Conservation (phyloP, 371 early-diverging fungal genomes). For the Rhizopus delemar region DNA sequence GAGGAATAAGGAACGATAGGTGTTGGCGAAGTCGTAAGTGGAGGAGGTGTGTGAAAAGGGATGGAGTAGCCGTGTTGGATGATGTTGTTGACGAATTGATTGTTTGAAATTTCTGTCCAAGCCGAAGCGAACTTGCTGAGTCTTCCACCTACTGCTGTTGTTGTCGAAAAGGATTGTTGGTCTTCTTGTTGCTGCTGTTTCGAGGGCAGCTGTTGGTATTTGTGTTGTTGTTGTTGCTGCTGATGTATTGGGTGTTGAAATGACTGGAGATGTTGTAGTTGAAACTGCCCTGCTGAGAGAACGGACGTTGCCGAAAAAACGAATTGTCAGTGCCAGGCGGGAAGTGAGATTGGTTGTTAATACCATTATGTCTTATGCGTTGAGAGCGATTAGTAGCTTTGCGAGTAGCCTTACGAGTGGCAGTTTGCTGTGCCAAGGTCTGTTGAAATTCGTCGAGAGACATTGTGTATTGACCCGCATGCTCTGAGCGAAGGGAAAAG, state of each 20-base stretch:
- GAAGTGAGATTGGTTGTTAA: neutral
- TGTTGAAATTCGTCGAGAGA: neutral
- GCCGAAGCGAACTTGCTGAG: constrained; percentile 10
- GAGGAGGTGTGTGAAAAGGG: constrained; percentile 2
- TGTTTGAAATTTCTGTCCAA: constrained; percentile 11
- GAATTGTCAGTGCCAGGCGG: neutral
- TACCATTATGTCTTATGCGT: neutral
- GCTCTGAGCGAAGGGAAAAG: neutral
- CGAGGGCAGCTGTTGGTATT: too few species aligned
- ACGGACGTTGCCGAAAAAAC: constrained; percentile 25
- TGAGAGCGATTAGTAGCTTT: neutral
- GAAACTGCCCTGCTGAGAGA: constrained; percentile 24
- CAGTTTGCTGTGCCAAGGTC: neutral
- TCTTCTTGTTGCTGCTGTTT: neutral
- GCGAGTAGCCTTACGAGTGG: neutral
- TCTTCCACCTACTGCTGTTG: constrained; percentile 16
- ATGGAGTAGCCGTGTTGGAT: constrained; percentile 8
- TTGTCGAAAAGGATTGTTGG: constrained; percentile 11
- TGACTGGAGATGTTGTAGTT: neutral
- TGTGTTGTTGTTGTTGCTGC: neutral
- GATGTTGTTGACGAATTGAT: constrained; percentile 4
- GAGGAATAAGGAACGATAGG: neutral
- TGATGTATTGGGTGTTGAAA: constrained; percentile 10
- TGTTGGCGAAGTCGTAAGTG: neutral
- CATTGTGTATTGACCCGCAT: neutral